Evolutionary conservation across 768 basidiomycete species (phyloP), one percentile per base, ranked within the genome.

Genomic region (Chalciporus chontae): DNA sequence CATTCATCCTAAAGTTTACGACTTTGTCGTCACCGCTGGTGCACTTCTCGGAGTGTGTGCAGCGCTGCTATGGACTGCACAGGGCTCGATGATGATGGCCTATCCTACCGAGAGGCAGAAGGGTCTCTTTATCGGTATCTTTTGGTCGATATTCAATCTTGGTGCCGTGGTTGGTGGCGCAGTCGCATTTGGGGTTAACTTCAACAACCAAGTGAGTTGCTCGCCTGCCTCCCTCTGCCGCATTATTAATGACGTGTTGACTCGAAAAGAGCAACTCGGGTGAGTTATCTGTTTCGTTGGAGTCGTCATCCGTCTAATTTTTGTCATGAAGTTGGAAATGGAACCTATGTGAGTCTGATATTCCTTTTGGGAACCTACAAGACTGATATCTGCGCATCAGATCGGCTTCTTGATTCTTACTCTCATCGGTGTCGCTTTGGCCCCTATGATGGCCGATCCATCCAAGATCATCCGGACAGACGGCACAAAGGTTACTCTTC

Each of bases 61-160:
- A 13, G 78, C 75, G 14, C 61, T 92, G 39, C 70, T 91, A 8
- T 91, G 90, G 90, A 85, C 88, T 0, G 86, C 88, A 0, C 89
- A 92, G 60, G 90, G 88, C n/a, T 84, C 81, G 14, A 71, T 92
- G 51, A 90, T 91, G 83, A 69, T 93, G 66, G 80, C 87, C 5
- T 92, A 92, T 65, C 86, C 89, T 0, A 89, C 86, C 0, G 89
- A 92, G 63, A 61, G 67, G 40, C 80, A 91, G 63, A 92, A 92
- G 65, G 89, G 89, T 14, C 71, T 68, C 27, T 90, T 77, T 67
- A 89, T 92, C 45, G 83, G 77, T 37, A 79, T 89, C 40, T 92
- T 91, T 70, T 92, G 90, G 90, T 70, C 77, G 38, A 86, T 91
- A 53, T 92, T 93, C 72, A 90, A 91, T 58, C 52, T 90, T 18